phyloP scores from a whole-genome alignment of 2,329 filamentous ascomycete species.

The Talaromyces rugulosus region DNA sequence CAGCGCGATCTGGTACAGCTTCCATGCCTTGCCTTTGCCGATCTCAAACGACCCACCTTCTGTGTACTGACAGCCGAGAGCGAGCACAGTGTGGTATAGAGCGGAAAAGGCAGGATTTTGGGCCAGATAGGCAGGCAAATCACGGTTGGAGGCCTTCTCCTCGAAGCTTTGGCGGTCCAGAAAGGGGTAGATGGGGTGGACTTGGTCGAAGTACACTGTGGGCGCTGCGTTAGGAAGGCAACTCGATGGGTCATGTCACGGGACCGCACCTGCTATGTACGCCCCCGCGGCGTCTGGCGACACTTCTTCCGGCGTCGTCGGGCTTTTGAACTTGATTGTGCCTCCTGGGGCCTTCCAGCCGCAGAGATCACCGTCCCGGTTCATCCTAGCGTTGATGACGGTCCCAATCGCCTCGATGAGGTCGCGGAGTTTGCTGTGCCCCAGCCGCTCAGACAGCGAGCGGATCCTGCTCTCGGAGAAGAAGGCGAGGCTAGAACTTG shows the following conservation, averaged over 20 bases:
- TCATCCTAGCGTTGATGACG: constrained; percentile 17
- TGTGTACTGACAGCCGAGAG: constrained; percentile 35
- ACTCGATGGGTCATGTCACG: background rate
- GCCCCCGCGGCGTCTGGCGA: constrained; percentile 10
- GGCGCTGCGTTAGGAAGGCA: background rate
- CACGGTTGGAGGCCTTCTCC: constrained; percentile 21
- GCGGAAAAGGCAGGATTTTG: constrained; percentile 31
- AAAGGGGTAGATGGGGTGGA: constrained; percentile 41
- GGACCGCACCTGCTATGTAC: constrained; percentile 14
- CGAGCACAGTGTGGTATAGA: constrained; percentile 37
- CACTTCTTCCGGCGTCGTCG: constrained; percentile 13
- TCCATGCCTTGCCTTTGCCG: constrained; percentile 37
- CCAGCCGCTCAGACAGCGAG: constrained; percentile 23
- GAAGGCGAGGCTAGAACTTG: constrained; percentile 31
- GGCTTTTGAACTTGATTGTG: constrained; percentile 16
- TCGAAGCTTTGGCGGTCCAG: constrained; percentile 36
- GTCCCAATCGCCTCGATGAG: constrained; percentile 20
- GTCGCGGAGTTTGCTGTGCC: constrained; percentile 21
- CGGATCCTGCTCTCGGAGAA: constrained; percentile 32
- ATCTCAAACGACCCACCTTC: constrained; percentile 37
- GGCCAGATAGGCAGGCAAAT: constrained; percentile 22
- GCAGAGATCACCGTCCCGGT: constrained; percentile 1
- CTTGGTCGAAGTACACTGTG: constrained; percentile 36
- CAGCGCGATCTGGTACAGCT: constrained; percentile 35
- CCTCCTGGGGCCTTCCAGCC: background rate